Evolutionary conservation across 1,284 basidiomycete species (phyloP).

Genomic region (Ustilago shanxiensis): DNA sequence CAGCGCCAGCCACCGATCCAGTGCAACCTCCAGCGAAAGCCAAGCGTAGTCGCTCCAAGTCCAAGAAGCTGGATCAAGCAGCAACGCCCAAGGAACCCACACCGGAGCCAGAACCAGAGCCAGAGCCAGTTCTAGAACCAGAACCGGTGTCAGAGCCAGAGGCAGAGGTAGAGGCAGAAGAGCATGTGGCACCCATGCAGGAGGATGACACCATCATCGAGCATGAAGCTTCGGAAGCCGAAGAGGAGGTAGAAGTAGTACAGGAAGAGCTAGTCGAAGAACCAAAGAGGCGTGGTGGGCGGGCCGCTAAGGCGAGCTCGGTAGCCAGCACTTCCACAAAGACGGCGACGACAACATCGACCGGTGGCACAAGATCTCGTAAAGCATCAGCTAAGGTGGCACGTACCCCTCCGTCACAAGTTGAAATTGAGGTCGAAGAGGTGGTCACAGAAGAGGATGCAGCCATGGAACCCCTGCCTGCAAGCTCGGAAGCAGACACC

Average conservation of each 20-base stretch:
- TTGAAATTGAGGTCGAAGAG: conserved; percentile 4
- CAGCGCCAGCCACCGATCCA: conserved; percentile 24
- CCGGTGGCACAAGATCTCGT: conserved; percentile 18
- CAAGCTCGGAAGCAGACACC: conserved; percentile 32
- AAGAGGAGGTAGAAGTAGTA: conserved; percentile 11
- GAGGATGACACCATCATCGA: conserved; percentile 37
- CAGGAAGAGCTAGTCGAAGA: conserved; percentile 27
- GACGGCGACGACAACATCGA: conserved; percentile 12
- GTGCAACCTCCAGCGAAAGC: conserved; percentile 14
- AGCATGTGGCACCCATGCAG: conserved; percentile 8
- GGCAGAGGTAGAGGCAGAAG: conserved; percentile 4
- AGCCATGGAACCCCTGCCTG: neutral
- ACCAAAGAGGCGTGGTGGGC: conserved; percentile 27
- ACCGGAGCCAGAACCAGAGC: conserved; percentile 13
- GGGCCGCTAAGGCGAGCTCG: conserved; percentile 20
- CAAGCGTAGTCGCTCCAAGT: conserved; percentile 41
- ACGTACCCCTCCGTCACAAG: neutral
- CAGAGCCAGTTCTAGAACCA: no score
- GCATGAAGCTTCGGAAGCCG: conserved; percentile 14
- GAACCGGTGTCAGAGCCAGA: conserved; percentile 19
- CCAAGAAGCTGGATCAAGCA: conserved; percentile 38
- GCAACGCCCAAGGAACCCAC: conserved; percentile 4
- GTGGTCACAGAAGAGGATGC: neutral
- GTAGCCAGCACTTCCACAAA: conserved; percentile 4
- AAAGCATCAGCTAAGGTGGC: conserved; percentile 22